phyloP scores from a whole-genome alignment of 176 grass and related monocot genomes.

The Zea mays region Zm-B73-REFERENCE-NAM-5.0 NC_050103.1:1225501-1226000 shows the following conservation, averaged over 20 bases:
- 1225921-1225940: no score
- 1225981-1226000: neutral
- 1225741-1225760: neutral
- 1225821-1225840: neutral
- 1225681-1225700: neutral
- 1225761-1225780: neutral
- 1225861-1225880: neutral
- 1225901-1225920: no score
- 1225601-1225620: conserved; percentile 26
- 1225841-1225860: neutral
- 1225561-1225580: neutral
- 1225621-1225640: neutral
- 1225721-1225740: neutral
- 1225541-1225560: neutral
- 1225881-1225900: neutral
- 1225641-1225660: neutral
- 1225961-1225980: neutral
- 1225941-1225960: no score
- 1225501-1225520: neutral
- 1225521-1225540: neutral
- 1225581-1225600: neutral
- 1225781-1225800: conserved; percentile 2
- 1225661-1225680: neutral
- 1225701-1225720: no score
- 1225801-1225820: neutral